phyloP scores from a whole-genome alignment of 73 alveolate genomes.

The Paramecium octaurelia region DNA sequence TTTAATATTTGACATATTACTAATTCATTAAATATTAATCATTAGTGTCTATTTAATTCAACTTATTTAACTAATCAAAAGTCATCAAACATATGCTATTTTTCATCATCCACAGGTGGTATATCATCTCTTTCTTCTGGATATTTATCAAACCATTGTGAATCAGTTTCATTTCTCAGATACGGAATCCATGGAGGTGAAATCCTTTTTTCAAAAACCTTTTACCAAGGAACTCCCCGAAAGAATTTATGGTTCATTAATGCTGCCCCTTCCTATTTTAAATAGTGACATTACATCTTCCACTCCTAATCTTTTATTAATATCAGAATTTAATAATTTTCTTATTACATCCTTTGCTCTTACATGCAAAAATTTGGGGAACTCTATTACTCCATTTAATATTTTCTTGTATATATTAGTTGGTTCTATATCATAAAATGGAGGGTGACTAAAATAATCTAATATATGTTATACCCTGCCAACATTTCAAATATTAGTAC shows the following conservation, averaged over 20 bases:
- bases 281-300: constrained; percentile 41
- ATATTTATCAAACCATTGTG: constrained; percentile 47
- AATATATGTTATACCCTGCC: constrained; percentile 60
- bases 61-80: neutral
- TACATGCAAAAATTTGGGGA: constrained; percentile 55
- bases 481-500: constrained; percentile 78
- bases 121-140: constrained; percentile 48
- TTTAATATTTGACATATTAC: neutral
- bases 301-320: constrained; percentile 50
- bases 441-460: constrained; percentile 68
- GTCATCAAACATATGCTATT: neutral
- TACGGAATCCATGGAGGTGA: constrained; percentile 54
- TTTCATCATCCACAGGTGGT: neutral
- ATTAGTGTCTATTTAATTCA: neutral
- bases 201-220: constrained; percentile 20
- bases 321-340: constrained; percentile 51
- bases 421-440: constrained; percentile 80
- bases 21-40: neutral
- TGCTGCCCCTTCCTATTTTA: constrained; percentile 36
- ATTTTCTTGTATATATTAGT: constrained; percentile 61
- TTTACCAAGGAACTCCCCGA: constrained; percentile 49
- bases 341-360: constrained; percentile 52
- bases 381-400: constrained; percentile 52
- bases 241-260: constrained; percentile 37
- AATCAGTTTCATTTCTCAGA: constrained; percentile 33